These are phyloP conservation scores for Cardamine resedifolia DNA, from an alignment of 345 rosid species.

Conservation along the genomic window DNA sequence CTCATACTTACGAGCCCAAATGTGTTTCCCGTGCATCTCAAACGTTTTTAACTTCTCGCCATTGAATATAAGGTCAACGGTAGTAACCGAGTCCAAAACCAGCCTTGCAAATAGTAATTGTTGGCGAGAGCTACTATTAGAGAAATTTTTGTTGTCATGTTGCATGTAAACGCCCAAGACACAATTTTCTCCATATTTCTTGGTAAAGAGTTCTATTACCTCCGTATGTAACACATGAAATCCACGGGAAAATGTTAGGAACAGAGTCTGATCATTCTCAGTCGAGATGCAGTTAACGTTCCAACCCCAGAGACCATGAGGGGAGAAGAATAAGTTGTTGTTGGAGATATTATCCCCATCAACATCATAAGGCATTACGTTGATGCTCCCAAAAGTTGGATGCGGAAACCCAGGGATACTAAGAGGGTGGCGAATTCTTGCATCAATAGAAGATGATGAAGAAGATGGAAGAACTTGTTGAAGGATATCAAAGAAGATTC, in stretches of 20 bases:
- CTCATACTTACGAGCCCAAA: constrained; percentile 41
- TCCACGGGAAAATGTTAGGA: constrained; percentile 49
- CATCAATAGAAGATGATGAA: not conserved
- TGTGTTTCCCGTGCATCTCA: constrained; percentile 27
- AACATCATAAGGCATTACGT: not conserved
- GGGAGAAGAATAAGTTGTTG: not conserved
- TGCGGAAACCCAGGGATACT: constrained; percentile 43
- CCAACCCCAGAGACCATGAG: constrained; percentile 40
- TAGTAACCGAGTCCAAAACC: constrained; percentile 16
- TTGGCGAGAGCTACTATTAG: not conserved
- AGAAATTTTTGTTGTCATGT: not conserved
- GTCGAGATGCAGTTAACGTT: constrained; percentile 14
- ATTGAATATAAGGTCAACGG: constrained; percentile 19
- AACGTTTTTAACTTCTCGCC: not conserved
- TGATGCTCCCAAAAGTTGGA: constrained; percentile 38
- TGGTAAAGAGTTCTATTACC: constrained; percentile 35
- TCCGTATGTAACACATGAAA: constrained; percentile 40
- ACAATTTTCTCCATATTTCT: constrained; percentile 21
- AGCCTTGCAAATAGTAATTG: constrained; percentile 25
- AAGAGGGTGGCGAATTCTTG: constrained; percentile 1
- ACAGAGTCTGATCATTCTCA: constrained; percentile 40
- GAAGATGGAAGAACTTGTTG: not conserved
- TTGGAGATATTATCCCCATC: not conserved
- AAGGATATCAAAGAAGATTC: constrained; percentile 40
- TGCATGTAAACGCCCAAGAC: constrained; percentile 17